phyloP scores from a whole-genome alignment of 1,284 basidiomycete species.

The Cystobasidium pallidum region DNA sequence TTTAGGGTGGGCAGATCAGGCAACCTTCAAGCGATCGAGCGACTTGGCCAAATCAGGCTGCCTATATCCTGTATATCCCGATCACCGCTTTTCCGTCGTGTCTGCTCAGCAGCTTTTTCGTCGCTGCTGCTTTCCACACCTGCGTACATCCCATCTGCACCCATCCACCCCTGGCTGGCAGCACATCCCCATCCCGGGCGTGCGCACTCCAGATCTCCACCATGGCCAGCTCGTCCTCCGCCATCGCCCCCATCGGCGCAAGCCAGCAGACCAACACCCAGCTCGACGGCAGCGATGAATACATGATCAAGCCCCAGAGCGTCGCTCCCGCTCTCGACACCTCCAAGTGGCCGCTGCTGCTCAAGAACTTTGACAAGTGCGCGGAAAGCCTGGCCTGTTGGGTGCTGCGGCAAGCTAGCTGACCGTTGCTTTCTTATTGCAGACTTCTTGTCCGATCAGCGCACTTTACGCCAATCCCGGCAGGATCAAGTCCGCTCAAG shows the following conservation, averaged over 20 bases:
- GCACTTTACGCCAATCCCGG: conserved; percentile 97
- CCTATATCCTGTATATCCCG: too few relatives aligned
- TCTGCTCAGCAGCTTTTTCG: background rate
- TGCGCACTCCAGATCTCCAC: background rate
- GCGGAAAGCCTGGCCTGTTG: too few relatives aligned
- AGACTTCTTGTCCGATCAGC: conserved; percentile 81
- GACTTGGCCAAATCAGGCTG: conserved; percentile 17
- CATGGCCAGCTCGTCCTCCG: conserved; percentile 17
- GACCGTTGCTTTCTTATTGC: conserved; percentile 50
- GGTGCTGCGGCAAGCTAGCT: too few relatives aligned
- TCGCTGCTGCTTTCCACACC: background rate
- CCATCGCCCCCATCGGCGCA: conserved; percentile 10
- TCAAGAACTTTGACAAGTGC: conserved; percentile 96
- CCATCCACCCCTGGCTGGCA: background rate
- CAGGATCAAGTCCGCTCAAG: conserved; percentile 70
- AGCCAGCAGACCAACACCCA: conserved; percentile 1
- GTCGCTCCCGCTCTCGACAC: conserved; percentile 67
- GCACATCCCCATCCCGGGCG: too few relatives aligned
- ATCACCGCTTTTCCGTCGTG: too few relatives aligned
- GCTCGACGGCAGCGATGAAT: background rate
- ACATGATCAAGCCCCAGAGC: conserved; percentile 58
- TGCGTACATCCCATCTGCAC: background rate
- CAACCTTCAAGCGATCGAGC: background rate
- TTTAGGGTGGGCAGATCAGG: conserved; percentile 2
- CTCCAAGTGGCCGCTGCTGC: conserved; percentile 93